Base-by-base conservation (phyloP, 2,329 filamentous ascomycete genomes). In the Ceratocystis lukuohia region DNA sequence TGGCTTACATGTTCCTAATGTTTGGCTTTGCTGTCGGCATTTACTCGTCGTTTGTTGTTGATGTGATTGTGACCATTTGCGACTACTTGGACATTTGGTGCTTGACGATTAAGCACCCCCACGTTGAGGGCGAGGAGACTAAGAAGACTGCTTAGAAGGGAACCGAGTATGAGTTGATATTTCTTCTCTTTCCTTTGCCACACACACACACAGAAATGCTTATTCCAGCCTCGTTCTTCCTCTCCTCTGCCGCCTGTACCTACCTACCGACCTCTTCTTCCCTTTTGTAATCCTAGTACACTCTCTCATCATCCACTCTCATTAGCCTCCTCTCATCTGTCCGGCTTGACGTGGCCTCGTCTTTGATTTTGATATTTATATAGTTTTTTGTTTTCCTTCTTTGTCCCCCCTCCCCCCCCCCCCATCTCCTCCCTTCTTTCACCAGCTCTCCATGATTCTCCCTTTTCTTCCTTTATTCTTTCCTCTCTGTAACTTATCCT, bases 81-180 rank as follows among this genome's bases (percentile, higher is more conserved):
- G 94, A 99, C 75, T 96, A 96, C 75, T 81, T 97, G 69, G 94
- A 99, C 74, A 99, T 99, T 71, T 97, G 91, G 91, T 99, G 94
- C 74, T 80, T 99, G 74, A 96, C 89, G 1, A 99, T 99, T 78
- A 99, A 99, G 82, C 87, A 97, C 71, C 84, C 84, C 25, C 80
- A 82, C 69, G 77, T 80, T 28, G 81, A 83, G 71, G 76, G 70
- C 15, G 30, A 50, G 41, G 74, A 74, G 45, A 77, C 73, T 37
- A 78, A 80, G 71, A 80, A 80, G 75, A 75, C 71, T 28, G 72
- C 72, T 63, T 72, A 70, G 67, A 46, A 1, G 45, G 48, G 45
- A 15, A 22, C 25, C n/a, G 30, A 53, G 44, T 10, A 28, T 5
- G 25, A 33, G 22, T 53, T 22, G 53, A 15, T 28, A 15, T 30